phyloP scores from a whole-genome alignment of 139 green algal species.

The Chlorella sp. region DNA sequence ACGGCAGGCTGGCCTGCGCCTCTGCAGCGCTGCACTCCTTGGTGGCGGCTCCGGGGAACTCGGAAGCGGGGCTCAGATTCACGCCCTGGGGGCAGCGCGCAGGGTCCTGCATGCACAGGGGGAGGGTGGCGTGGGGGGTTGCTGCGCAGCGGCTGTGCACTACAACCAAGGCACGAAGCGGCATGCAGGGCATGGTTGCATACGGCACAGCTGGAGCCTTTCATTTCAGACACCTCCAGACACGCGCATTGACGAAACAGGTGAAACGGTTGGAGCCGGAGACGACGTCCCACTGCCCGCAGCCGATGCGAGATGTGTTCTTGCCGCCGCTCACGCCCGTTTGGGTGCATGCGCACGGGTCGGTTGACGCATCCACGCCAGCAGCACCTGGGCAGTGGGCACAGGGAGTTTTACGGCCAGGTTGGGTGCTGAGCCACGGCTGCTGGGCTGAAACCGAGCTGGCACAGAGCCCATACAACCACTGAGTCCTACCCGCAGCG shows the following conservation, averaged over 20 bases:
- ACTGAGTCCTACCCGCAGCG: too few species aligned
- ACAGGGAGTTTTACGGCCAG: too few species aligned
- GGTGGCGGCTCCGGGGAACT: background rate
- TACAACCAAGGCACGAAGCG: background rate
- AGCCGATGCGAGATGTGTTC: constrained; percentile 6
- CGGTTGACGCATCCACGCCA: background rate
- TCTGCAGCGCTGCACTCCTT: background rate
- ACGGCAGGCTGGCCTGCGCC: background rate
- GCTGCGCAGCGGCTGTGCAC: background rate
- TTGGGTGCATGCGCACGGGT: constrained; percentile 3
- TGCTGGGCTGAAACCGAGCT: too few species aligned
- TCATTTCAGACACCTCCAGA: too few species aligned
- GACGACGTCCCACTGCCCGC: constrained; percentile 23
- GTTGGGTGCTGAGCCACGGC: too few species aligned
- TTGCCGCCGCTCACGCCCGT: constrained; percentile 14
- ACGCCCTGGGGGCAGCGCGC: background rate
- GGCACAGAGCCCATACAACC: too few species aligned
- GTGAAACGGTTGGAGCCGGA: constrained; percentile 10
- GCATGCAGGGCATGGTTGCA: background rate
- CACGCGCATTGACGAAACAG: background rate
- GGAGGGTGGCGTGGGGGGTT: background rate
- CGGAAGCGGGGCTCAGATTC: background rate
- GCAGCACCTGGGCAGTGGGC: background rate
- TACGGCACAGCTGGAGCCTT: too few species aligned
- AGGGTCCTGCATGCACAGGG: background rate